phyloP scores from a whole-genome alignment of 768 basidiomycete genomes.

The Calocera cornea region DNA sequence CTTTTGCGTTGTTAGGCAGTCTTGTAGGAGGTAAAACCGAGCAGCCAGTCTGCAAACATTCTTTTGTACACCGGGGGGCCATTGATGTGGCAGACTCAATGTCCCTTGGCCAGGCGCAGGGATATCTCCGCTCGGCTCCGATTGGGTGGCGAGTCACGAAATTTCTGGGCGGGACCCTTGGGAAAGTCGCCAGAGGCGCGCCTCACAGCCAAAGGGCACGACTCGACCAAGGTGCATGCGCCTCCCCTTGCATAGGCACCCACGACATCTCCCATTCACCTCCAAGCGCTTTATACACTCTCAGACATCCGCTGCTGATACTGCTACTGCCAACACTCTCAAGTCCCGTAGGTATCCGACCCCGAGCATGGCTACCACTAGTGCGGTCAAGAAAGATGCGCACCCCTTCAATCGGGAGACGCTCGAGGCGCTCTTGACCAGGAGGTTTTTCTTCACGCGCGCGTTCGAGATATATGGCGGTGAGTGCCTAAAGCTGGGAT shows the following conservation, averaged over 20 bases:
- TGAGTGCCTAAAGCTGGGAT: slow-evolving; percentile 28
- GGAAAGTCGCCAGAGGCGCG: background rate
- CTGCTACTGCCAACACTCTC: background rate
- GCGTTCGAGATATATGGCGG: slow-evolving; percentile 99
- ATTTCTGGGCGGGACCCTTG: background rate
- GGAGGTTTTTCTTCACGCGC: slow-evolving; percentile 94
- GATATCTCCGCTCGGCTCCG: too few relatives aligned
- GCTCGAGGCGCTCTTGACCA: slow-evolving; percentile 73
- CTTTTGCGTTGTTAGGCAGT: too few relatives aligned
- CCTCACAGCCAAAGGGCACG: background rate
- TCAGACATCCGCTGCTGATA: background rate
- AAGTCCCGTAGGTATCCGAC: background rate
- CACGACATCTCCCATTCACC: background rate
- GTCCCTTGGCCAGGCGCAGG: too few relatives aligned
- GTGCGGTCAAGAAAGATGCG: slow-evolving; percentile 57
- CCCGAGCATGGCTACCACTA: slow-evolving; percentile 14
- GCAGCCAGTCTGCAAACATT: too few relatives aligned
- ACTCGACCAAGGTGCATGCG: background rate
- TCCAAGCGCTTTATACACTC: too few relatives aligned
- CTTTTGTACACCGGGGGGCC: too few relatives aligned
- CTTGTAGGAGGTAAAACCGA: too few relatives aligned
- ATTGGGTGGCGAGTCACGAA: background rate
- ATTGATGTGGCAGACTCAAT: too few relatives aligned
- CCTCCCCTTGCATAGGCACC: background rate
- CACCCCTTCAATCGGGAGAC: slow-evolving; percentile 78